Evolutionary conservation across 2,329 filamentous ascomycete species (phyloP), one percentile per base, ranked within the genome.

Genomic region (Calonectria pauciramosa): DNA sequence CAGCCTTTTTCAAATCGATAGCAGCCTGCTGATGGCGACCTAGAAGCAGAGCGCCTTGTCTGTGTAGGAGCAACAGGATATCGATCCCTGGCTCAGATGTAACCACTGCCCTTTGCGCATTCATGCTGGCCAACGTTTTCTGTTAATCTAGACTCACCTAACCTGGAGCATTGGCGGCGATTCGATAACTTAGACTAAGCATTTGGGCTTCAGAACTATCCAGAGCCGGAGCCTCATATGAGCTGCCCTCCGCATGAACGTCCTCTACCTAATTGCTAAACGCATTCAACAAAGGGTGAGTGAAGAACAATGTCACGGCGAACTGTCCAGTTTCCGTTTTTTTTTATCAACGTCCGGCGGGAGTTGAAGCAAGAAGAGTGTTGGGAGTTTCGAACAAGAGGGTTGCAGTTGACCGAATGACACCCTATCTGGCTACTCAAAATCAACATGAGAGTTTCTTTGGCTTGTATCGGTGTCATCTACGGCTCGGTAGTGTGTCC

Each of bases 351-450:
- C 16, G 20, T 47, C 6, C 3, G 11, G 9, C 7, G 79, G 75
- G 0, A 78, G 78, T 16, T 73, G 68, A 4, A 86, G 26, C 9
- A 86, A 75, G 49, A 84, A 85, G 18, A 87, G 75, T 0, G 83
- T 85, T 2, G 84, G 82, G 0, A 80, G 10, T 0, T 77, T 75
- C 0, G 84, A 0, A 81, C 83, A 0, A 83, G 83, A 20, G 83
- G 84, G 32, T 85, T 84, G 0, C 78, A 81, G 44, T 86, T 86
- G 4, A 82, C 84, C 79, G 81, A 87, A 10, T 84, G 77, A 0
- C 72, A 64, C 0, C 83, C 84, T 0, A 79, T 82, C 64, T 83
- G 77, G 0, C 74, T 79, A 0, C 32, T 80, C 0, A 73, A 66
- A 23, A 86, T 47, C 2, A 73, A 28, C 0, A 82, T 52, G n/a